phyloP scores from a whole-genome alignment of 257 asterid genomes.

The Buddleja alternifolia region DNA sequence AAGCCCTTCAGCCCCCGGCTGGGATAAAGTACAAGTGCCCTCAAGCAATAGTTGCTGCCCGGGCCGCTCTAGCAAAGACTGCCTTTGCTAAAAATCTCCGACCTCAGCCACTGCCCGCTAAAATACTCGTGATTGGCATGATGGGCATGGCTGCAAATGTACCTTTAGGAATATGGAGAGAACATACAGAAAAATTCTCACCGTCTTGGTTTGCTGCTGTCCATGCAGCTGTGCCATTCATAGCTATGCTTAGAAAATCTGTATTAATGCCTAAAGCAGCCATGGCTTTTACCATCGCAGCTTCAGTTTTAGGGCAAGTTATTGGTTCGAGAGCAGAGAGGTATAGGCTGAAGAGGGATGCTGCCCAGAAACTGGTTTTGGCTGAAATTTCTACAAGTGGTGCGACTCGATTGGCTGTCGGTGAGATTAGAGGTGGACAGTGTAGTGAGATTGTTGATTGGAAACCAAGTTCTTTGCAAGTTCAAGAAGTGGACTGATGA shows the following conservation, averaged over 20 bases:
- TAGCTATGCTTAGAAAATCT: conserved; percentile 85
- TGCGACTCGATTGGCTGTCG: conserved; percentile 23
- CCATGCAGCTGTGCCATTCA: conserved; percentile 95
- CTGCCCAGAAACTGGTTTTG: conserved; percentile 34
- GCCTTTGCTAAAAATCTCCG: conserved; percentile 85
- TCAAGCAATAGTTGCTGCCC: conserved; percentile 77
- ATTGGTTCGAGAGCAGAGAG: conserved; percentile 95
- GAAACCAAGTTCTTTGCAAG: conserved; percentile 29
- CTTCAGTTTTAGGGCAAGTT: conserved; percentile 86
- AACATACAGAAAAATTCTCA: conserved; percentile 84
- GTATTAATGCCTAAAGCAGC: conserved; percentile 89
- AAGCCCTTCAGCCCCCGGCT: conserved; percentile 77
- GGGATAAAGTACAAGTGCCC: conserved; percentile 81
- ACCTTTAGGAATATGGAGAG: conserved; percentile 96
- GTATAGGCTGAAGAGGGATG: conserved; percentile 60
- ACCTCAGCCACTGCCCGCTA: conserved; percentile 86
- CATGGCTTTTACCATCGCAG: conserved; percentile 94
- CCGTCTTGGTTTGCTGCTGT: conserved; percentile 92
- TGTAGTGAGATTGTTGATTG: conserved; percentile 35
- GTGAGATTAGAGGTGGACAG: conserved; percentile 34
- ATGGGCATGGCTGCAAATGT: conserved; percentile 87
- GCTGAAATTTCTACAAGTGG: conserved; percentile 34
- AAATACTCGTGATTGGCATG: conserved; percentile 70
- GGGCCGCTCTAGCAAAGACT: conserved; percentile 76
- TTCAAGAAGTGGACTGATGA: conserved; percentile 21